Percentiles rank a stretch among this genome's conserved stretches.
Evolutionary conservation across 2,329 filamentous ascomycete species (phyloP).

Genomic region (Alternaria incomplexa): DNA sequence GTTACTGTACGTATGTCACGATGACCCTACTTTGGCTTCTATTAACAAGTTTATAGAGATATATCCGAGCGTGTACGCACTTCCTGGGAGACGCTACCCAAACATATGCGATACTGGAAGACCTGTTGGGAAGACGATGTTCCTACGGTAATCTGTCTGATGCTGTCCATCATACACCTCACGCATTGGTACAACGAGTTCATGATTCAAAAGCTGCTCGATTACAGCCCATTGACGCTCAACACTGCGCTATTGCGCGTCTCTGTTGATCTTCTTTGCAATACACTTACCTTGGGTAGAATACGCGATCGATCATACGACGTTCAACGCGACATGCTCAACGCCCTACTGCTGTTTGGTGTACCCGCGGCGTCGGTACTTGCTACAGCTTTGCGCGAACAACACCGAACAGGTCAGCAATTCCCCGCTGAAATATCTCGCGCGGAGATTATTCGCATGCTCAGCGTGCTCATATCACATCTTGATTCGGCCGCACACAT

Average conservation of each 20-base stretch:
- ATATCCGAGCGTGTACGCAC: constrained; percentile 37
- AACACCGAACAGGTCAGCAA: constrained; percentile 29
- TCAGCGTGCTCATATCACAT: constrained; percentile 50
- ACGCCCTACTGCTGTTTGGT: constrained; percentile 37
- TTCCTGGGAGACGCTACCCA: constrained; percentile 35
- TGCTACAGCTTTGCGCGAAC: constrained; percentile 37
- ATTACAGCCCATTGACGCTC: constrained; percentile 29
- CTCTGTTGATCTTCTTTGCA: constrained; percentile 34
- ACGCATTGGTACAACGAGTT: constrained; percentile 46
- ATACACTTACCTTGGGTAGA: constrained; percentile 33
- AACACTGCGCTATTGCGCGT: constrained; percentile 35
- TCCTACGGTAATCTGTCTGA: constrained; percentile 36
- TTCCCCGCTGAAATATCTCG: constrained; percentile 44
- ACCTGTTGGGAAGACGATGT: constrained; percentile 36
- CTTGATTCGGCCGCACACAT: constrained; percentile 42
- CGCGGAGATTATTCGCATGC: constrained; percentile 47
- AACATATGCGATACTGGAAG: constrained; percentile 39
- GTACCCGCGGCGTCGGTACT: constrained; percentile 38
- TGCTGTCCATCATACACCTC: constrained; percentile 43
- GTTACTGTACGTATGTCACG: constrained; percentile 19
- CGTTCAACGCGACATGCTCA: constrained; percentile 38
- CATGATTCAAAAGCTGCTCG: constrained; percentile 44
- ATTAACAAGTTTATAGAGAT: constrained; percentile 17
- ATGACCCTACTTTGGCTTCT: background rate
- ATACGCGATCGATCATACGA: constrained; percentile 43